Conservation (phyloP, 2,329 filamentous ascomycete genomes). For the Graphilbum fragrans region DNA sequence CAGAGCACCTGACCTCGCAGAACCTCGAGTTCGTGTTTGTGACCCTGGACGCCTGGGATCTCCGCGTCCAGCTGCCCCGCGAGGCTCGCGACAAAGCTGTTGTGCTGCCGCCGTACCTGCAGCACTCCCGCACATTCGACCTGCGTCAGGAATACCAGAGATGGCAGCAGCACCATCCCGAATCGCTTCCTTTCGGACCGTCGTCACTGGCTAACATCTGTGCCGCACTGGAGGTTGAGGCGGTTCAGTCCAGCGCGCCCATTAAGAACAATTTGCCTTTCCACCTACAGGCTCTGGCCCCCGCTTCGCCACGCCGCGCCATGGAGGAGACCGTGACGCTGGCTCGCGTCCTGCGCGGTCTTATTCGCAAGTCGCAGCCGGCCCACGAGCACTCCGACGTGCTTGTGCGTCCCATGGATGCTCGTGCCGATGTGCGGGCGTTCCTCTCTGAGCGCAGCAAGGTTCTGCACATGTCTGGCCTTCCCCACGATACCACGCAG, state of each 20-base stretch:
- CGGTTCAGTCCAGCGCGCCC: conserved; percentile 90
- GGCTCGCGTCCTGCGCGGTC: conserved; percentile 77
- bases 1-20: conserved; percentile 79
- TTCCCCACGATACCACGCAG: conserved; percentile 96
- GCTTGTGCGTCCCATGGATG: conserved; percentile 89
- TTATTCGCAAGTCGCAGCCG: conserved; percentile 94
- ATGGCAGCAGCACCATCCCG: conserved; percentile 97
- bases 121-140: conserved; percentile 96
- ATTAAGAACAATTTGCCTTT: conserved; percentile 99
- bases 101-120: conserved; percentile 88
- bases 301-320: conserved; percentile 85
- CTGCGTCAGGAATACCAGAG: conserved; percentile 94
- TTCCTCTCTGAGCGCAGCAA: conserved; percentile 96
- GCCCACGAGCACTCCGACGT: conserved; percentile 90
- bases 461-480: conserved; percentile 92
- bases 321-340: conserved; percentile 97
- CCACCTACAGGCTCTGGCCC: conserved; percentile 89
- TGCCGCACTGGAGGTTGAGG: conserved; percentile 93
- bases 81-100: conserved; percentile 98
- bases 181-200: conserved; percentile 91
- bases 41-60: conserved; percentile 95
- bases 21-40: conserved; percentile 97
- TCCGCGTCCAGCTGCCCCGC: conserved; percentile 91
- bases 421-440: conserved; percentile 86
- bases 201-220: conserved; percentile 96